phyloP scores from a whole-genome alignment of 1,284 basidiomycete genomes.

The Chalciporus sp. region DNA sequence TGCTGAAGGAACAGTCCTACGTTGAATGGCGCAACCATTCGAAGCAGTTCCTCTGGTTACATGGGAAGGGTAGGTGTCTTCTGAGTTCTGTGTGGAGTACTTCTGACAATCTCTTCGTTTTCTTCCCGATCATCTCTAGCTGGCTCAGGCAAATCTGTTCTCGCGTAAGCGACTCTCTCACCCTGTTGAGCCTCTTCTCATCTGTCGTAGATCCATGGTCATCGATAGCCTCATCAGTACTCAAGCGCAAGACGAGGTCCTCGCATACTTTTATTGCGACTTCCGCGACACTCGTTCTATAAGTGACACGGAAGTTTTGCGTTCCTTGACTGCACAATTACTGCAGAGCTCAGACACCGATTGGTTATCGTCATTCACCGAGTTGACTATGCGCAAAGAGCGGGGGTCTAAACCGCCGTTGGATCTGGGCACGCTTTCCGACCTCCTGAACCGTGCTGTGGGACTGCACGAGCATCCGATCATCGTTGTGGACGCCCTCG shows the following conservation, averaged over 20 bases:
- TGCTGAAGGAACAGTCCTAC: not conserved
- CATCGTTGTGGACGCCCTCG: slow-evolving; percentile 14
- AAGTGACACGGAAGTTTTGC: not conserved
- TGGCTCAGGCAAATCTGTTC: slow-evolving; percentile 7
- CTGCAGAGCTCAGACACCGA: not conserved
- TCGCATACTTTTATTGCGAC: slow-evolving; percentile 17
- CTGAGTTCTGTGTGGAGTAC: not conserved
- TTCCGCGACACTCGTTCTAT: slow-evolving; percentile 4
- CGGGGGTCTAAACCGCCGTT: not conserved
- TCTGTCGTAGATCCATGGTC: not conserved
- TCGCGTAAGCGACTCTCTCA: not conserved
- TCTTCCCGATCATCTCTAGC: not conserved
- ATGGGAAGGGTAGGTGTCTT: slow-evolving; percentile 5
- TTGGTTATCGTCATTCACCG: slow-evolving; percentile 1
- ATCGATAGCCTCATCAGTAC: slow-evolving; percentile 2
- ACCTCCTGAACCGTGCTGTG: slow-evolving; percentile 4
- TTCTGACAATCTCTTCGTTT: not conserved
- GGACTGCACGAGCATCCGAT: slow-evolving; percentile 5
- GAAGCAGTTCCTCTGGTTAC: slow-evolving; percentile 3
- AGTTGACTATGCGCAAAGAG: not conserved
- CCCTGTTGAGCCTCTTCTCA: not conserved
- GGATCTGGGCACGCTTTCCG: not conserved
- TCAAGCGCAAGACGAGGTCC: not conserved
- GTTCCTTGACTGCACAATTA: slow-evolving; percentile 7
- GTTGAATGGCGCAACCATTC: not conserved